Percentiles rank a stretch among this genome's conserved stretches.
phyloP scores from a whole-genome alignment of 2,329 filamentous ascomycete genomes.

The Talaromyces sp. region DNA sequence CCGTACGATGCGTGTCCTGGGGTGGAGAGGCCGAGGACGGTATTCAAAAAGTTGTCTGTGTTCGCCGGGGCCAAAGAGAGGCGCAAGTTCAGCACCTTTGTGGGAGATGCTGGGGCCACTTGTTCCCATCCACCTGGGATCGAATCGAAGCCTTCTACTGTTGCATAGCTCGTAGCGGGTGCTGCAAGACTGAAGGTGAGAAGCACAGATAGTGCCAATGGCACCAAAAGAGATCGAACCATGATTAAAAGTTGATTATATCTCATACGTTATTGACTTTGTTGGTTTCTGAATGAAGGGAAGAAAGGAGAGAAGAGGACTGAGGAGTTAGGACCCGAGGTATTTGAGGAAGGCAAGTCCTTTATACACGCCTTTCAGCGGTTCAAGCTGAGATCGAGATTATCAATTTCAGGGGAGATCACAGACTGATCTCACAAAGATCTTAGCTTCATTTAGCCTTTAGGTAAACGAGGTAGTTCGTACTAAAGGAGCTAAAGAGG shows the following conservation, averaged over 20 bases:
- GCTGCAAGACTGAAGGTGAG: neutral
- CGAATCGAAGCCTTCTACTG: slow-evolving; percentile 1
- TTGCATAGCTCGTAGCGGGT: neutral
- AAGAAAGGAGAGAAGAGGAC: neutral
- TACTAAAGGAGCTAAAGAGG: neutral
- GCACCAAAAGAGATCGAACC: neutral
- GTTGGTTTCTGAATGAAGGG: neutral
- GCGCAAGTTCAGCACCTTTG: slow-evolving; percentile 10
- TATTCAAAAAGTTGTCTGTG: neutral
- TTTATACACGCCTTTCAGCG: neutral
- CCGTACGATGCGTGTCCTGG: slow-evolving; percentile 14
- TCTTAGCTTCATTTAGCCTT: neutral
- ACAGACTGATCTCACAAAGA: neutral
- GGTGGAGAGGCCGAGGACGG: slow-evolving; percentile 3
- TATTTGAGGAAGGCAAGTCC: neutral
- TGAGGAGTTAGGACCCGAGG: neutral
- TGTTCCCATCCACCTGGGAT: slow-evolving; percentile 18
- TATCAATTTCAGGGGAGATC: neutral
- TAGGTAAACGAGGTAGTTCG: neutral
- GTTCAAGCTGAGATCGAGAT: neutral
- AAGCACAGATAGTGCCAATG: neutral
- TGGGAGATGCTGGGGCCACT: slow-evolving; percentile 2
- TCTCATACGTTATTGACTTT: neutral
- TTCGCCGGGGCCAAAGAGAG: neutral
- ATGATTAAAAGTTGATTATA: neutral